A percentile compares a stretch with the other conserved stretches of the same genome.
These are phyloP conservation scores for Blastocystis sp. DNA, from an alignment of 352 stramenopile species.

Conservation along the genomic window DNA sequence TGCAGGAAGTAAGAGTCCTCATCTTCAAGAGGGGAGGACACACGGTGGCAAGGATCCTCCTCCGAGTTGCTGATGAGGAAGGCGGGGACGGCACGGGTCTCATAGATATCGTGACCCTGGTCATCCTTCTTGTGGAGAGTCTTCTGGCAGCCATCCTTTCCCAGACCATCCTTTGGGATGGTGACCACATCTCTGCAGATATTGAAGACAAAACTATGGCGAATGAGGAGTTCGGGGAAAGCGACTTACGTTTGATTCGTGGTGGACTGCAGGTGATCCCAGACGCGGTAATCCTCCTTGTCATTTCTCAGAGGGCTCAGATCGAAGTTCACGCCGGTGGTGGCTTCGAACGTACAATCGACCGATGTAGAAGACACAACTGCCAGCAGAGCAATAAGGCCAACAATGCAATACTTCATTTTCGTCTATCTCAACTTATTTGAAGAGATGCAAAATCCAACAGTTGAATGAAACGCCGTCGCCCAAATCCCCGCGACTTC, in stretches of 20 bases:
- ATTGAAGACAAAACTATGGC: conserved; percentile 53
- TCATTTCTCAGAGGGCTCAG: conserved; percentile 29
- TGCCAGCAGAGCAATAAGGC: not conserved
- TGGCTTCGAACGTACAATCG: conserved; percentile 2
- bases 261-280: not conserved
- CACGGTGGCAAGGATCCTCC: conserved; percentile 15
- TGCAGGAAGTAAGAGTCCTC: not conserved
- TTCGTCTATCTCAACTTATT: not conserved
- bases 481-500: too few relatives aligned
- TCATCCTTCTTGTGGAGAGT: conserved; percentile 36
- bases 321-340: not conserved
- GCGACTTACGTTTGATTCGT: conserved; percentile 35
- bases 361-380: not conserved
- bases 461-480: not conserved
- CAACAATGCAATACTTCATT: not conserved
- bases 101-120: not conserved
- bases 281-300: conserved; percentile 25
- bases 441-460: not conserved
- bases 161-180: conserved; percentile 46
- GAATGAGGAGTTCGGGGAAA: not conserved
- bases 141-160: conserved; percentile 5
- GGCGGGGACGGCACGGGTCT: not conserved
- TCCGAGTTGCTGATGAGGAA: conserved; percentile 16
- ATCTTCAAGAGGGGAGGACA: not conserved
- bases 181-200: conserved; percentile 43